Evolutionary conservation across 164 flowering plant species (phyloP), one percentile per base, ranked within the genome.

Genomic region (Kalanchoe fedtschenkoi): DNA sequence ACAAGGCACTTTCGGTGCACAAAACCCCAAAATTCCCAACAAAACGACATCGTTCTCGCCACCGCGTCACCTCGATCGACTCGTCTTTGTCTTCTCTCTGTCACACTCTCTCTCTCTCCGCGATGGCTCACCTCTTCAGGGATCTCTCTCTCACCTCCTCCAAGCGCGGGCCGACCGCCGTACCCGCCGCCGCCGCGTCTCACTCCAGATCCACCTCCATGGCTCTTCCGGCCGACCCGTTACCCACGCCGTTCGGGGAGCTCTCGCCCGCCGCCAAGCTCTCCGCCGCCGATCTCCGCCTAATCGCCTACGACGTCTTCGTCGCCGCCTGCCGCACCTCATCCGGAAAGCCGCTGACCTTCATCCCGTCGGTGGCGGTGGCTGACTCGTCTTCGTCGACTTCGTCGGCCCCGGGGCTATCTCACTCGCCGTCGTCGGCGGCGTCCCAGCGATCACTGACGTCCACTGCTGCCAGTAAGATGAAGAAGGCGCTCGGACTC

Each of bases 291-390:
- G 96, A 91, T 62, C 90, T 91, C 54, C 81, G 85, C 14, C 75
- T 80, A 42, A 80, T 95, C 4, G 84, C 93, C 10, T 92, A 80
- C 71, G 96, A 89, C 81, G 78, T 92, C 78, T 85, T 92, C 70
- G 78, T 88, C 57, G 82, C 86, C 34, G 79, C 76, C 1, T 78
- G 81, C 72, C 84, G 96, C n/a, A 76, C 96, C 51, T 77, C 92
- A 22, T 62, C 86, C 24, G 83, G 83, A 2, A 89, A 82, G 71
- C 80, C 88, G 5, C 84, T 92, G 61, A 59, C 83, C 56, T 83
- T 63, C 70, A 65, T 69, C 29, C 57, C 88, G 15, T 73, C 67
- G 17, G 29, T 61, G 47, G 14, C 30, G 38, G n/a, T 65, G 42
- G 10, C 34, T 38, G 34, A 43, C 43, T 61, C 62, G 21, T n/a